Evolutionary conservation across 2,329 filamentous ascomycete genomes (phyloP).

Genomic region (Fusarium miscanthi): DNA sequence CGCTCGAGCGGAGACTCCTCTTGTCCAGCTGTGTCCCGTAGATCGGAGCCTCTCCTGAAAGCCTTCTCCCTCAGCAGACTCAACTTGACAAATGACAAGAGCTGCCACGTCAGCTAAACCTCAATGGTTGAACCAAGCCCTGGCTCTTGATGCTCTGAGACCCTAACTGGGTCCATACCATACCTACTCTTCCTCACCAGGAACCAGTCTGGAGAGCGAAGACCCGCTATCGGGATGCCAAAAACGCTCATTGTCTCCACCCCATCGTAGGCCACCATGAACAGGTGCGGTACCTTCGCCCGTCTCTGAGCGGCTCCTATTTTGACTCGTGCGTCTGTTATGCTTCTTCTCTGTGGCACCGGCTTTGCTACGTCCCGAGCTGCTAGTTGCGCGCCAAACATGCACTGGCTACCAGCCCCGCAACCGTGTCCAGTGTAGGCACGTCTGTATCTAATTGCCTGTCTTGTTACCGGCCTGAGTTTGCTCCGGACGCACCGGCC

Average conservation of each 20-base stretch:
- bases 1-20: conserved; percentile 9
- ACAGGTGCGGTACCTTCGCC: conserved; percentile 1
- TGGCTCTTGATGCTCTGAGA: conserved; percentile 18
- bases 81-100: conserved; percentile 7
- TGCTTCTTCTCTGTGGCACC: conserved; percentile 43
- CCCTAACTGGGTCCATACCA: conserved; percentile 28
- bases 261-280: conserved; percentile 5
- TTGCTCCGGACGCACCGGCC: conserved; percentile 39
- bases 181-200: conserved; percentile 25
- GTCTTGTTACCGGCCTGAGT: conserved; percentile 29
- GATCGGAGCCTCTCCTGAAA: conserved; percentile 21
- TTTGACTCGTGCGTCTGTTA: conserved; percentile 39
- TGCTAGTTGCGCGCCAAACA: conserved; percentile 39
- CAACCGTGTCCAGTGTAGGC: conserved; percentile 16
- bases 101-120: conserved; percentile 37
- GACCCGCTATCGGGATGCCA: conserved; percentile 41
- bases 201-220: conserved; percentile 31
- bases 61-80: neutral
- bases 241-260: conserved; percentile 36
- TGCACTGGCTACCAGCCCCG: conserved; percentile 33
- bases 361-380: conserved; percentile 41
- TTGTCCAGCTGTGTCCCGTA: conserved; percentile 6
- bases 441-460: conserved; percentile 21
- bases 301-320: conserved; percentile 18
- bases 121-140: conserved; percentile 15